Evolutionary conservation across 805 yeast genomes (phyloP).

Genomic region (Metschnikowia koreensis): DNA sequence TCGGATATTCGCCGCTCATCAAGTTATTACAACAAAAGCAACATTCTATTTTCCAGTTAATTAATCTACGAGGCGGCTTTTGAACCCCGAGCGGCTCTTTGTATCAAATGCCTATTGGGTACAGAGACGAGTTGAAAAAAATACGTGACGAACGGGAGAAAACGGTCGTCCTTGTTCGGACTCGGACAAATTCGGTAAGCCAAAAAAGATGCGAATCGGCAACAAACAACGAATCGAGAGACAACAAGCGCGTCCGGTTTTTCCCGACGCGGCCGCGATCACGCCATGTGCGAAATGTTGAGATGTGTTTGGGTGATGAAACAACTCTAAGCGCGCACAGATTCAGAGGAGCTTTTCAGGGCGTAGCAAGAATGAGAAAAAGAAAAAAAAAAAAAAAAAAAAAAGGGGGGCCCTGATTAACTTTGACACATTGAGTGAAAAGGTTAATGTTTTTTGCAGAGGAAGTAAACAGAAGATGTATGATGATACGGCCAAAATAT

Average conservation of each 20-base stretch:
- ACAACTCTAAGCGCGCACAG: not conserved
- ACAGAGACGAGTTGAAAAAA: not conserved
- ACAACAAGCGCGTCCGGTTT: conserved; percentile 1
- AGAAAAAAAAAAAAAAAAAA: not conserved
- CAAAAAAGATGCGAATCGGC: not conserved
- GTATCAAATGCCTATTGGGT: not conserved
- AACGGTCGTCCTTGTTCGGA: not conserved
- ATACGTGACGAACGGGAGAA: not conserved
- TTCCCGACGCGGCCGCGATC: conserved; percentile 4
- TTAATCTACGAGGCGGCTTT: not conserved
- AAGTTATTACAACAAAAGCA: no score
- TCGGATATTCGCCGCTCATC: no score
- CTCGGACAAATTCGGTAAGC: not conserved
- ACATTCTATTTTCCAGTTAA: no score
- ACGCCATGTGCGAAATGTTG: conserved; percentile 2
- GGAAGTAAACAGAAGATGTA: no score
- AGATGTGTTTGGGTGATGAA: not conserved
- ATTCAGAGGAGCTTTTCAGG: not conserved
- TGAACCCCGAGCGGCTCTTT: not conserved
- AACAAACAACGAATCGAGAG: not conserved
- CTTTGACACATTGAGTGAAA: no score
- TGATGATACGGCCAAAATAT: no score
- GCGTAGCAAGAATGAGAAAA: not conserved
- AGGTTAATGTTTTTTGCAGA: no score
- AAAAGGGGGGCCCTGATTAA: not conserved